phyloP scores from a whole-genome alignment of 495 filamentous ascomycete species.

The Hypoxylon fuscum region DNA sequence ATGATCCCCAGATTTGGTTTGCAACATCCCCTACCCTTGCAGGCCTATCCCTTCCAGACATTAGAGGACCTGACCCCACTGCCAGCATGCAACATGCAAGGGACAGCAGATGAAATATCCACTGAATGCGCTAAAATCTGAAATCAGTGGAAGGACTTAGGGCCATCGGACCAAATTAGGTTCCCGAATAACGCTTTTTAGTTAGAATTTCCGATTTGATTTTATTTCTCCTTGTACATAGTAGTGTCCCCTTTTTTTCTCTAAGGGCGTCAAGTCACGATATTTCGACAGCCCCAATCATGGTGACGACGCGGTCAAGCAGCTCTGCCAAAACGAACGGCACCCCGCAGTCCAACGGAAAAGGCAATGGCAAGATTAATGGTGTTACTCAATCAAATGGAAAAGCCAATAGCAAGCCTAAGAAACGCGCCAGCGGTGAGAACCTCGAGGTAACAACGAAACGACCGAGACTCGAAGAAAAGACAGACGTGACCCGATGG shows the following conservation, averaged over 20 bases:
- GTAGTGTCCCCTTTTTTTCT: not conserved
- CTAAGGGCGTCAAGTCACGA: not conserved
- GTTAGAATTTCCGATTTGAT: not conserved
- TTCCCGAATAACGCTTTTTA: not conserved
- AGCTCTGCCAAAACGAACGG: slow-evolving; percentile 17
- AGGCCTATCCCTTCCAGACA: too few relatives aligned
- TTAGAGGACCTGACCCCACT: too few relatives aligned
- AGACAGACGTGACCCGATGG: slow-evolving; percentile 85
- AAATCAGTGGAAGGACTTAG: not conserved
- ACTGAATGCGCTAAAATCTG: not conserved
- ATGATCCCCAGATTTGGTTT: too few relatives aligned
- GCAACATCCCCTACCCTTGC: too few relatives aligned
- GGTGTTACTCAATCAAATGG: not conserved
- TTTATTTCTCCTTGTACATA: not conserved
- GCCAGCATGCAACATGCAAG: too few relatives aligned
- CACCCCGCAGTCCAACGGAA: slow-evolving; percentile 13
- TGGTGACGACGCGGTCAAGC: slow-evolving; percentile 38
- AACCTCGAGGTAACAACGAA: slow-evolving; percentile 41
- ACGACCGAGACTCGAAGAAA: slow-evolving; percentile 50
- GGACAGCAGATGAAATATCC: not conserved
- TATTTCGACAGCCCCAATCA: slow-evolving; percentile 1
- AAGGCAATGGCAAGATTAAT: slow-evolving; percentile 1
- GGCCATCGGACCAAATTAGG: not conserved
- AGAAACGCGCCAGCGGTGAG: slow-evolving; percentile 45
- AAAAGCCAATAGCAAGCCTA: slow-evolving; percentile 22